These are phyloP conservation scores for Penicillium thymicola DNA, from an alignment of 2,329 filamentous ascomycete genomes.

Conservation along the genomic window DNA sequence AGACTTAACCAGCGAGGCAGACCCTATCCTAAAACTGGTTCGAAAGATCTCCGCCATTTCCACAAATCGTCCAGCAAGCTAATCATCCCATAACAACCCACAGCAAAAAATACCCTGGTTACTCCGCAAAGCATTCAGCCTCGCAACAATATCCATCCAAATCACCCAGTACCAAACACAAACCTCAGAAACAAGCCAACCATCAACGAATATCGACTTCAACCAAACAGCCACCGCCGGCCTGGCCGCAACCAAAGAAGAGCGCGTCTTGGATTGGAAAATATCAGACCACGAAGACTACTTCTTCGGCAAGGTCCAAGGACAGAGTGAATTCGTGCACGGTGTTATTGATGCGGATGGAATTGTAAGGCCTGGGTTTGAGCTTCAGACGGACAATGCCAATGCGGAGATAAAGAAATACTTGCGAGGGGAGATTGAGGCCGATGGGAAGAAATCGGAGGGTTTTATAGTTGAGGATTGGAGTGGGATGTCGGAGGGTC, in stretches of 20 bases:
- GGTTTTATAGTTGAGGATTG: background rate
- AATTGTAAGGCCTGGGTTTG: background rate
- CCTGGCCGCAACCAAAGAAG: background rate
- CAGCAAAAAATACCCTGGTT: slow-evolving; percentile 5
- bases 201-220: background rate
- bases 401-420: background rate
- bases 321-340: background rate
- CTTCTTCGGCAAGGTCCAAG: background rate
- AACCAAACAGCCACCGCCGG: background rate
- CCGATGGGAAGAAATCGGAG: background rate
- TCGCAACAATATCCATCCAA: slow-evolving; percentile 2
- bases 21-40: background rate
- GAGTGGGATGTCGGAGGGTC: background rate
- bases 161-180: background rate
- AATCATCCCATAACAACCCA: background rate
- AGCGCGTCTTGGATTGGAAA: background rate
- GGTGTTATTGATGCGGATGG: background rate
- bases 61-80: background rate
- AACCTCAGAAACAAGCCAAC: background rate
- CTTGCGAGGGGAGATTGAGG: background rate
- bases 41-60: background rate
- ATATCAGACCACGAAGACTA: background rate
- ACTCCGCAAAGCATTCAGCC: background rate
- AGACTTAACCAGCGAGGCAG: background rate
- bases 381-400: background rate